Evolutionary conservation across 2,329 filamentous ascomycete genomes (phyloP).

Genomic region (Purpureocillium lavendulum): DNA sequence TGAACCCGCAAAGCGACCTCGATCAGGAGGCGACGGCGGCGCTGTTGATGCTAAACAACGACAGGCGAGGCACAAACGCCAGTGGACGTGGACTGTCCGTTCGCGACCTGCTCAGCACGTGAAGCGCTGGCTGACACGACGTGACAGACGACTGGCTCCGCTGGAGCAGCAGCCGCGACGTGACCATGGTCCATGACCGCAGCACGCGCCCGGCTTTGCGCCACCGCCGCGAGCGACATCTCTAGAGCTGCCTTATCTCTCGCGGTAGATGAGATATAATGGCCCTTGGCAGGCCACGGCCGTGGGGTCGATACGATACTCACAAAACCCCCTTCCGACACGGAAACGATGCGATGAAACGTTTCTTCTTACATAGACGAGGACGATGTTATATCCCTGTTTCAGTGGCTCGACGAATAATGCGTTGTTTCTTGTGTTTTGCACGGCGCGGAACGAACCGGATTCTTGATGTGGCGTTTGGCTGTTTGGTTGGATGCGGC

Average conservation of each 20-base stretch:
- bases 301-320: constrained; percentile 2
- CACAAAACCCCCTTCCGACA: not conserved
- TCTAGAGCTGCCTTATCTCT: too few species aligned
- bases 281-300: not conserved
- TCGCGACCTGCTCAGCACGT: constrained; percentile 44
- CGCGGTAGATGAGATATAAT: not conserved
- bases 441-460: too few species aligned
- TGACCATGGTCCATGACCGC: not conserved
- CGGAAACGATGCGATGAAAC: not conserved
- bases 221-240: too few species aligned
- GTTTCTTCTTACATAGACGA: not conserved
- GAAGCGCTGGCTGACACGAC: constrained; percentile 11
- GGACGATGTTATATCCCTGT: not conserved
- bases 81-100: constrained; percentile 44
- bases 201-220: too few species aligned
- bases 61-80: constrained; percentile 47
- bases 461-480: not conserved
- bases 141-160: not conserved
- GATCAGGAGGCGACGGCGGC: constrained; percentile 80
- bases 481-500: not conserved
- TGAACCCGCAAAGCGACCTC: constrained; percentile 46
- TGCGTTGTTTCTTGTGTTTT: too few species aligned
- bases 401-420: not conserved
- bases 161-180: not conserved
- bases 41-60: constrained; percentile 77